Conservation (phyloP, 768 basidiomycete species). For the Rhodotorula babjevae region DNA sequence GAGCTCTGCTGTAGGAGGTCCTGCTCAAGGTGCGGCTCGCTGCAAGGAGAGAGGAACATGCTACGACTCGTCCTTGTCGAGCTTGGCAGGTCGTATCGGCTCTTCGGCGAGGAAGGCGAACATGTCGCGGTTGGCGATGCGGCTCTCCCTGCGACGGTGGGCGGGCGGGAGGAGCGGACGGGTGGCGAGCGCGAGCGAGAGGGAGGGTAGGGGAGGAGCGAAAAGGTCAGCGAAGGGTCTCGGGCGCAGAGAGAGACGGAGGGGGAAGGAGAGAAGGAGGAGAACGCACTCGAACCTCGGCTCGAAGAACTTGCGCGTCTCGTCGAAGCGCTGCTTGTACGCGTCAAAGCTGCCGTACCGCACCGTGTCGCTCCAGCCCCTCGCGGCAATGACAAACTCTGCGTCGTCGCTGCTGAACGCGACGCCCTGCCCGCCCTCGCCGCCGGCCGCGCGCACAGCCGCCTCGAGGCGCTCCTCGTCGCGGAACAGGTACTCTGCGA, state of each 20-base stretch:
- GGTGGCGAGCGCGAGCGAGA: no score
- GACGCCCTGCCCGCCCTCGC: conserved; percentile 59
- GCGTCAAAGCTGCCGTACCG: conserved; percentile 85
- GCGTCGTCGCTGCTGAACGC: conserved; percentile 62
- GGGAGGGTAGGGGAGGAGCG: no score
- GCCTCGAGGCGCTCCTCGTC: conserved; percentile 58
- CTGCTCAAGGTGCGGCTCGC: no score
- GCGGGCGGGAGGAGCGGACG: background rate
- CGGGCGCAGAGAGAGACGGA: background rate
- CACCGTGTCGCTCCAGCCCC: conserved; percentile 95
- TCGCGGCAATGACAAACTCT: conserved; percentile 86
- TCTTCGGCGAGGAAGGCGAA: conserved; percentile 33
- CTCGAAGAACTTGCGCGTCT: conserved; percentile 77
- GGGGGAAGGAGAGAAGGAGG: background rate
- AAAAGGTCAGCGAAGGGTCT: background rate
- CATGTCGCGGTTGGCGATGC: conserved; percentile 33
- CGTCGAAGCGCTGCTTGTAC: conserved; percentile 72
- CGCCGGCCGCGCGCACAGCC: conserved; percentile 74
- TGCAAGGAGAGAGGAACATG: no score
- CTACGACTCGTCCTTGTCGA: background rate
- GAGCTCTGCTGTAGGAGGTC: no score
- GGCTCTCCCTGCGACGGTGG: conserved; percentile 27
- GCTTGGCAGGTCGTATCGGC: conserved; percentile 6
- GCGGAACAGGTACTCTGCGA: conserved; percentile 90
- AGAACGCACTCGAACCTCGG: conserved; percentile 62